A percentile compares a stretch with the other conserved stretches of the same genome.
Conservation (phyloP, 352 stramenopile genomes). For the Phytophthora rubi region DNA sequence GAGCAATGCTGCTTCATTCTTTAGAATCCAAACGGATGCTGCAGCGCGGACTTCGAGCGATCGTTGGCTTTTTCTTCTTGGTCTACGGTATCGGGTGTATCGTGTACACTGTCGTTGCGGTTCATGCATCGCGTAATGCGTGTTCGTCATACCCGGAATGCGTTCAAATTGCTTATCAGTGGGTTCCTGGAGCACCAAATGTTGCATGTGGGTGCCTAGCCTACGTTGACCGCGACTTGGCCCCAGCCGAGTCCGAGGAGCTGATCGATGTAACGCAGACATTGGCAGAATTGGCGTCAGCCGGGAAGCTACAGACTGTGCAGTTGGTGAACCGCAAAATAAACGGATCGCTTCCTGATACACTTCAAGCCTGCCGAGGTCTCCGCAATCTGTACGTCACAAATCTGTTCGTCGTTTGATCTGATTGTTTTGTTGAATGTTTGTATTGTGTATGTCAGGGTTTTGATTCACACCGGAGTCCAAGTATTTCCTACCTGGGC, state of each 20-base stretch:
- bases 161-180: constrained; percentile 21
- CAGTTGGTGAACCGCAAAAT: constrained; percentile 40
- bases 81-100: constrained; percentile 32
- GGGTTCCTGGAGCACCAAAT: constrained; percentile 11
- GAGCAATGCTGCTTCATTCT: neutral
- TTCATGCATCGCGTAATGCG: constrained; percentile 9
- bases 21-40: neutral
- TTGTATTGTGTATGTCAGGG: constrained; percentile 9
- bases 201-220: constrained; percentile 30
- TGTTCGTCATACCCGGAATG: constrained; percentile 25
- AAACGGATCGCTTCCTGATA: constrained; percentile 32
- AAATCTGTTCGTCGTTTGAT: neutral
- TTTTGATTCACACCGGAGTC: constrained; percentile 42
- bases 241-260: constrained; percentile 15
- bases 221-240: constrained; percentile 39
- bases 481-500: constrained; percentile 33
- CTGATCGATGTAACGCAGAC: constrained; percentile 28
- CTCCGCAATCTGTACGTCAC: constrained; percentile 42
- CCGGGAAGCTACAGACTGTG: constrained; percentile 32
- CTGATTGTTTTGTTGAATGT: neutral
- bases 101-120: constrained; percentile 24
- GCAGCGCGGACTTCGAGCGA: constrained; percentile 13
- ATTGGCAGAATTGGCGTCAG: constrained; percentile 25
- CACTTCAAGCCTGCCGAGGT: constrained; percentile 18
- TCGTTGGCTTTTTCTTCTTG: constrained; percentile 34